Evolutionary conservation across 352 stramenopile genomes (phyloP), one percentile per base, ranked within the genome.

Genomic region (Phytopythium boreale): DNA sequence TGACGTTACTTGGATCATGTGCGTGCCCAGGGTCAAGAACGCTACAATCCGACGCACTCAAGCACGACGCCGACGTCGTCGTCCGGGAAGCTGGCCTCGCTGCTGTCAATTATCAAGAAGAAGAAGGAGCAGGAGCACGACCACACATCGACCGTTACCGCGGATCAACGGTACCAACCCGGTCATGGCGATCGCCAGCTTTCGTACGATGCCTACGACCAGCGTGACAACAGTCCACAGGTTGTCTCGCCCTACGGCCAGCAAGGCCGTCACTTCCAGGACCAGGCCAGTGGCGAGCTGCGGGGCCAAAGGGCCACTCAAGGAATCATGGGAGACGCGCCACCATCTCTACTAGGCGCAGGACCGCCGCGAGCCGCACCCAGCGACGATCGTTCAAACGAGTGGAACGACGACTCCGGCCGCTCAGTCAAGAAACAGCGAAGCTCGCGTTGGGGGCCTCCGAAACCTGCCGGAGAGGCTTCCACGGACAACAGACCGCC

Each of bases 61-160:
- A 37, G 24, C 29, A 26, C 39, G 6, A 80, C 79, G 26, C 67
- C 77, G 7, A 78, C 68, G 26, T 62, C 77, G 0, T 87, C 77
- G 4, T 58, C 76, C 9, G 80, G 80, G 39, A 88, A 89, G 27
- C 63, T 95, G 29, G 82, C 87, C 10, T 93, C 84, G 39, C 66
- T 95, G 47, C 59, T 95, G 37, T 92, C 83, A 12, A 91, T 93
- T 43, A 81, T 94, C 66, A 94, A 94, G 71, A 88, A 92, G 53
- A 84, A 90, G 57, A 92, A 92, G 47, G 82, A 87, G 41, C 63
- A 79, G 37, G 64, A 69, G 39, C 72, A 77, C 20, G 66, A 82
- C 29, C 62, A 47, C 27, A 62, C 7, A 34, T 22, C 26, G 7
- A 55, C 26, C 7, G 24, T 12, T 0, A 3, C 26, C 2, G 11